Percentiles rank a stretch among this genome's conserved stretches.
These are phyloP conservation scores for Rugonectria rugulosa DNA, from an alignment of 2,329 filamentous ascomycete genomes.

Conservation along the genomic window DNA sequence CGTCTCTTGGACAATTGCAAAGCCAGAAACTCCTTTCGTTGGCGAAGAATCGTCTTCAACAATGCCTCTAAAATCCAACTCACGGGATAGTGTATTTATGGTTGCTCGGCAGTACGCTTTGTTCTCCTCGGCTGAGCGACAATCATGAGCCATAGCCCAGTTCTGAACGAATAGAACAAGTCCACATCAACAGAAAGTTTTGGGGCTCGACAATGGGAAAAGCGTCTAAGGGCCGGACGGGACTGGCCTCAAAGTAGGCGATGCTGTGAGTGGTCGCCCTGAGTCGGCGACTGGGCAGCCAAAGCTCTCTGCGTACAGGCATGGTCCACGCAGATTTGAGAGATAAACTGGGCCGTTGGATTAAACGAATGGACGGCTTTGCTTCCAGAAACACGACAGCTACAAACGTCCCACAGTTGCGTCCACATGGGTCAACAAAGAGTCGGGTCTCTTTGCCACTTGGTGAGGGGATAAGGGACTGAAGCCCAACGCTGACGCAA, in stretches of 20 bases:
- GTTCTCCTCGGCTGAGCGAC: not conserved
- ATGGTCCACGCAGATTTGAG: not conserved
- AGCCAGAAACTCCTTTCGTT: not conserved
- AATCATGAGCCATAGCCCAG: not conserved
- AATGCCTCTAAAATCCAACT: not conserved
- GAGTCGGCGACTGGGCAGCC: conserved; percentile 10
- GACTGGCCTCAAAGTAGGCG: conserved; percentile 9
- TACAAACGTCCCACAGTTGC: not conserved
- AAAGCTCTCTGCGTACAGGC: not conserved
- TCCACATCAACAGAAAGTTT: conserved; percentile 2
- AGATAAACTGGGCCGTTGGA: not conserved
- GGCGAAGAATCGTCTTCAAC: not conserved
- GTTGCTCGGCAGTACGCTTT: not conserved
- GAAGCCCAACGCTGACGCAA: not conserved
- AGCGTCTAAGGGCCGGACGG: conserved; percentile 9
- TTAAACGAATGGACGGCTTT: not conserved
- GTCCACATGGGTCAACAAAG: not conserved
- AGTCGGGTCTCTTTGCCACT: not conserved
- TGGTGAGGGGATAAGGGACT: not conserved
- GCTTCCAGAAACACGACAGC: not conserved
- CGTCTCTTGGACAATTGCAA: not conserved
- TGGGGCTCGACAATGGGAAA: conserved; percentile 8
- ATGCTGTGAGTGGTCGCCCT: conserved; percentile 20
- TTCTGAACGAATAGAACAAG: conserved; percentile 7
- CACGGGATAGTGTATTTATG: not conserved